Percentiles rank a stretch among this genome's conserved stretches.
phyloP scores from a whole-genome alignment of 2,329 filamentous ascomycete species.

The Xylariaceae sp. region DNA sequence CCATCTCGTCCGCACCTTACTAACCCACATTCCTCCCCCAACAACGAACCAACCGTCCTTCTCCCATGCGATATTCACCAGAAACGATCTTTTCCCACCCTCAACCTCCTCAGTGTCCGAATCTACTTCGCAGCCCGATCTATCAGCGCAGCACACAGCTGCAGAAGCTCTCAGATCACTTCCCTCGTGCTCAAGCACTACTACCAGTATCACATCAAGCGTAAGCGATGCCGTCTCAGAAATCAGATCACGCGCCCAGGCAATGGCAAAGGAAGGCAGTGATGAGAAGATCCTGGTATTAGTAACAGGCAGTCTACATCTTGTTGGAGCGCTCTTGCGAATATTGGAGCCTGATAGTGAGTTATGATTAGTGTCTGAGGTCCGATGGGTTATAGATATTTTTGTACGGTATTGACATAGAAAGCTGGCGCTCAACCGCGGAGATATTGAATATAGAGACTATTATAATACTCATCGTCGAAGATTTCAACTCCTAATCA shows the following conservation, averaged over 20 bases:
- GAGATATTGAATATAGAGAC: no score
- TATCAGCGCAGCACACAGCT: constrained; percentile 63
- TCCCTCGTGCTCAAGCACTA: constrained; percentile 43
- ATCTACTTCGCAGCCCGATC: constrained; percentile 52
- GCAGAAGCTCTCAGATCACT: constrained; percentile 53
- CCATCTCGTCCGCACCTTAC: constrained; percentile 59
- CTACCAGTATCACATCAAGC: constrained; percentile 56
- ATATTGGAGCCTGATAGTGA: constrained; percentile 54
- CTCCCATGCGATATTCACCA: constrained; percentile 73
- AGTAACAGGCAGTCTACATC: constrained; percentile 79
- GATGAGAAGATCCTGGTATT: constrained; percentile 54
- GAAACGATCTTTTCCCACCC: constrained; percentile 52
- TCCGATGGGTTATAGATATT: no score
- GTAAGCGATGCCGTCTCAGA: constrained; percentile 66
- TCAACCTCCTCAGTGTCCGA: neutral
- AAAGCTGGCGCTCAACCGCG: no score
- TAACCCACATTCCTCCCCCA: constrained; percentile 46
- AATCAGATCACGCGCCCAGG: constrained; percentile 40
- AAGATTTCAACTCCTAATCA: no score
- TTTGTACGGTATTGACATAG: no score
- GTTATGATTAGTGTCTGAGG: constrained; percentile 20
- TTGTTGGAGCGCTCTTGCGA: constrained; percentile 75
- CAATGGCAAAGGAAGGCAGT: constrained; percentile 12
- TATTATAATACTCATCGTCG: no score
- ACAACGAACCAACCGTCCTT: constrained; percentile 41